Conservation (phyloP, 768 basidiomycete genomes). For the Suillus placidus region DNA sequence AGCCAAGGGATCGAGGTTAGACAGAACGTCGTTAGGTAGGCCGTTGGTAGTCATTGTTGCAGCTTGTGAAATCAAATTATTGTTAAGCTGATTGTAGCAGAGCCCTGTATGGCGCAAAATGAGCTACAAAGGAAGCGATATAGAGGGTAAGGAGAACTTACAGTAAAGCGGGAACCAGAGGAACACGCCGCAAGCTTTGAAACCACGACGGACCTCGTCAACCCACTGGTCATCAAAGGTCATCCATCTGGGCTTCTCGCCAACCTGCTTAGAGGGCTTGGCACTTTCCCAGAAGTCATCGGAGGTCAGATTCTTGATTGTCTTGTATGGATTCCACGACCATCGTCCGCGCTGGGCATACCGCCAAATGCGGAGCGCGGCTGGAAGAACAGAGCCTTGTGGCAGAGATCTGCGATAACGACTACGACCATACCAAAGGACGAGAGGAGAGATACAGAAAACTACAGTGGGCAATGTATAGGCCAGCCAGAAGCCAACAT, state of each 20-base stretch:
- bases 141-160: constrained; percentile 27
- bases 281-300: constrained; percentile 75
- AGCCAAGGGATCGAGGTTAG: constrained; percentile 76
- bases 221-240: constrained; percentile 79
- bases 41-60: constrained; percentile 75
- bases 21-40: constrained; percentile 75
- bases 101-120: constrained; percentile 51
- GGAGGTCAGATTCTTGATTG: constrained; percentile 51
- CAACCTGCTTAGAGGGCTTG: constrained; percentile 60
- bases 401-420: constrained; percentile 61
- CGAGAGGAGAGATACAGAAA: constrained; percentile 64
- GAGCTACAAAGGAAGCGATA: neutral
- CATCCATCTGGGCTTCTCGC: constrained; percentile 63
- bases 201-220: constrained; percentile 70
- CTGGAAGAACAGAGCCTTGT: constrained; percentile 61
- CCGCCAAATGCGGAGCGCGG: constrained; percentile 49
- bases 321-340: constrained; percentile 55
- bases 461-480: constrained; percentile 65
- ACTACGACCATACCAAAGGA: too few relatives aligned
- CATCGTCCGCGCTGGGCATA: constrained; percentile 52
- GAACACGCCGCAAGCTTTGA: constrained; percentile 72
- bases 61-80: constrained; percentile 78
- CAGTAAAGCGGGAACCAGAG: constrained; percentile 70
- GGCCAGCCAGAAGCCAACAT: constrained; percentile 67
- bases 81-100: constrained; percentile 77